Evolutionary conservation across 768 basidiomycete species (phyloP).

Genomic region (Cubamyces sp.): DNA sequence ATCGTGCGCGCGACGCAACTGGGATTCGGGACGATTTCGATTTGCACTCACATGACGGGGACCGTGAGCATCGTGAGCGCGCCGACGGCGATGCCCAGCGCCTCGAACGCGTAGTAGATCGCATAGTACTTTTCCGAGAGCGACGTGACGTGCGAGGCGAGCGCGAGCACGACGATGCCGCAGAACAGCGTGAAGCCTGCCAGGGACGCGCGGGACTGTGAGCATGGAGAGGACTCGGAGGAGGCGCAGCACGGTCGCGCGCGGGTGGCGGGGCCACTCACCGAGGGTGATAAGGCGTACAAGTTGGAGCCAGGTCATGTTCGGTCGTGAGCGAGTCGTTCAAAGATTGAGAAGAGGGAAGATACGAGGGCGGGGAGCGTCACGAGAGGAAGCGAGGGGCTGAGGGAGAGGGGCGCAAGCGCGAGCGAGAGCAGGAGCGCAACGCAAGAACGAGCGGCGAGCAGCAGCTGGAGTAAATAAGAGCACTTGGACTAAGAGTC

Average conservation of each 20-base stretch:
- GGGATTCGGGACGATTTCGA: too few relatives aligned
- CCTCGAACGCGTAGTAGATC: conserved; percentile 21
- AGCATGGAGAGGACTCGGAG: not conserved
- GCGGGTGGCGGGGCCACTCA: conserved; percentile 7
- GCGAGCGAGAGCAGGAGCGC: too few relatives aligned
- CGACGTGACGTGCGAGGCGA: conserved; percentile 18
- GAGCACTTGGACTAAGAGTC: too few relatives aligned
- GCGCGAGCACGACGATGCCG: conserved; percentile 19
- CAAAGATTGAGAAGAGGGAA: not conserved
- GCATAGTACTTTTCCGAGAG: conserved; percentile 16
- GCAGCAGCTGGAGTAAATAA: too few relatives aligned
- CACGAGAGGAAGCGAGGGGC: too few relatives aligned
- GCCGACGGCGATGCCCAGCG: conserved; percentile 28
- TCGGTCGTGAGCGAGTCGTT: not conserved
- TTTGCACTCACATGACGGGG: conserved; percentile 26
- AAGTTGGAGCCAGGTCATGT: conserved; percentile 18
- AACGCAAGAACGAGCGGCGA: too few relatives aligned
- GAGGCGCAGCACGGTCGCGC: not conserved
- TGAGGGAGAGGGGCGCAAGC: too few relatives aligned
- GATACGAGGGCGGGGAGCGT: not conserved
- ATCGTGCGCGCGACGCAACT: not conserved
- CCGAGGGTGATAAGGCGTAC: conserved; percentile 22
- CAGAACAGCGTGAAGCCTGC: conserved; percentile 17
- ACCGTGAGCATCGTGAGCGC: conserved; percentile 28
- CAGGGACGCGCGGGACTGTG: not conserved